These are phyloP conservation scores for Colletotrichum lupini DNA, from an alignment of 2,329 filamentous ascomycete species.

Conservation along the genomic window DNA sequence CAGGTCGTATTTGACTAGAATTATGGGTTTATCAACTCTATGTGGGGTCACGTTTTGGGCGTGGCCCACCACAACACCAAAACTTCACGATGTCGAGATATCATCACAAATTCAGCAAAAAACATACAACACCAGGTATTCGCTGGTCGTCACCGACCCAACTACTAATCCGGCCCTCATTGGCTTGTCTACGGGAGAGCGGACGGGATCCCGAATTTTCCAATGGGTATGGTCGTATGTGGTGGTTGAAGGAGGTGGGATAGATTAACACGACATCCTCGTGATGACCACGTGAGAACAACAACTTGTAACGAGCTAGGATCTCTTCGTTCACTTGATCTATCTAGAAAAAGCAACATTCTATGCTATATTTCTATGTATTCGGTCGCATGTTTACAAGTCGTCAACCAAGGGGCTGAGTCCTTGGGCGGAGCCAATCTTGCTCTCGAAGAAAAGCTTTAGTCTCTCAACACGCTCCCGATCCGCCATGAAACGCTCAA, in stretches of 20 bases:
- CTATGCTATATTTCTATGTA: neutral
- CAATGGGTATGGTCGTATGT: neutral
- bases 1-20: neutral
- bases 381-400: neutral
- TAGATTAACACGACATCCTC: neutral
- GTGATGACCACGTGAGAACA: neutral
- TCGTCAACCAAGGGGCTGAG: conserved; percentile 48
- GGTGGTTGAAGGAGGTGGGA: neutral
- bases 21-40: neutral
- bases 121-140: neutral
- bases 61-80: neutral
- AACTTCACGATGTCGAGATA: neutral
- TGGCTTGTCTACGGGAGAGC: neutral
- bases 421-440: conserved; percentile 55
- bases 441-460: conserved; percentile 53
- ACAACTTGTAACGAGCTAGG: neutral
- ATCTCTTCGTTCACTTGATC: neutral
- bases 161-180: neutral
- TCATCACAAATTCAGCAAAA: neutral
- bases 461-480: conserved; percentile 52
- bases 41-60: neutral
- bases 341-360: neutral
- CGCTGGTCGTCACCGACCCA: neutral
- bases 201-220: neutral
- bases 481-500: conserved; percentile 54